Conservation (phyloP, 192 early-diverging fungal genomes). For the Backusella westeae region DNA sequence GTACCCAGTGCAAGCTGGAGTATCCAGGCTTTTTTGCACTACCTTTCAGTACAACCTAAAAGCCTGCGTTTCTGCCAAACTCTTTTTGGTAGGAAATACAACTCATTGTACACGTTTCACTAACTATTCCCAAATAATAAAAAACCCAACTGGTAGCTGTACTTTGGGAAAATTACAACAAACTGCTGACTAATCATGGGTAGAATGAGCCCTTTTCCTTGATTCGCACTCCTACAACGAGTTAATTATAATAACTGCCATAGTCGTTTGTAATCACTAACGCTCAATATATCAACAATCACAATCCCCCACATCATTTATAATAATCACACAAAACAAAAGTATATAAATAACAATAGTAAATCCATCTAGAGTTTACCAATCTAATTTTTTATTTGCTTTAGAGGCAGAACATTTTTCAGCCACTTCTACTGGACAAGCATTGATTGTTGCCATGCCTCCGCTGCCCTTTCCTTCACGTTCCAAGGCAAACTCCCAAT, state of each 20-base stretch:
- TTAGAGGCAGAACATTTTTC: neutral
- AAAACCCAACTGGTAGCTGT: neutral
- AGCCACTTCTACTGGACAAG: slow-evolving; percentile 21
- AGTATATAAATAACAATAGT: neutral
- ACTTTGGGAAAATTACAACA: neutral
- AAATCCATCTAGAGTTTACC: neutral
- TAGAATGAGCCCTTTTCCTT: neutral
- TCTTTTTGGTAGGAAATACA: no score
- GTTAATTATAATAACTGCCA: neutral
- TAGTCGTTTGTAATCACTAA: neutral
- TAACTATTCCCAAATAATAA: no score
- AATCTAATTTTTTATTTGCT: slow-evolving; percentile 10
- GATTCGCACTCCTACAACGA: neutral
- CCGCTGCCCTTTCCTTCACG: slow-evolving; percentile 19
- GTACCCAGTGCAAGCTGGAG: no score
- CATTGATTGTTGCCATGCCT: slow-evolving; percentile 28
- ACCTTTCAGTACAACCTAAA: no score
- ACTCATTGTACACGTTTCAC: no score
- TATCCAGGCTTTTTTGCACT: no score
- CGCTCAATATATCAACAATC: neutral
- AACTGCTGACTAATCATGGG: neutral
- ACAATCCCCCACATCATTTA: neutral
- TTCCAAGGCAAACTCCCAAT: slow-evolving; percentile 40
- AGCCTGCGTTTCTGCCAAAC: no score
- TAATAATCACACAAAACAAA: neutral